Evolutionary conservation across 169 alveolate species (phyloP).

Genomic region (Theileria equi): DNA sequence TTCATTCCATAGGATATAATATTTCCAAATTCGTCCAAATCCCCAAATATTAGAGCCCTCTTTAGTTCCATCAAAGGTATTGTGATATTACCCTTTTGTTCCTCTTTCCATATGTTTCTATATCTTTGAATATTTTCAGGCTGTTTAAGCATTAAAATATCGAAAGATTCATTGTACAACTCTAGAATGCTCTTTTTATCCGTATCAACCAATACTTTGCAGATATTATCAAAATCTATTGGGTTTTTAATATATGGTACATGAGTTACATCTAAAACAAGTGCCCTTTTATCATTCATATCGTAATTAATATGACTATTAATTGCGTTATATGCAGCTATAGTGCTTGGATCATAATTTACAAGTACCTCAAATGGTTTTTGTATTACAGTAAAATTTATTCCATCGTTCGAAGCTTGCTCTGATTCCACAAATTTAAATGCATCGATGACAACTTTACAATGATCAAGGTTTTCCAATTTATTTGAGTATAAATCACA

Average conservation of each 20-base stretch:
- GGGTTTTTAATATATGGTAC: slow-evolving; percentile 7
- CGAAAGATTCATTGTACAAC: neutral
- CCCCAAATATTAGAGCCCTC: slow-evolving; percentile 34
- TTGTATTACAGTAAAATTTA: slow-evolving; percentile 47
- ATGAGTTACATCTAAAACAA: neutral
- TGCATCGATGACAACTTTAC: slow-evolving; percentile 13
- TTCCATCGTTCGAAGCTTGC: slow-evolving; percentile 3
- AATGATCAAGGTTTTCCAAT: slow-evolving; percentile 22
- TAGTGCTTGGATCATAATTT: neutral
- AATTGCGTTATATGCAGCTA: neutral
- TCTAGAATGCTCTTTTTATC: neutral
- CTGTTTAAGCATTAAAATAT: neutral
- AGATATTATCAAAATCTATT: neutral
- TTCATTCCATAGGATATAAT: slow-evolving; percentile 35
- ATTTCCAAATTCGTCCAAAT: slow-evolving; percentile 34
- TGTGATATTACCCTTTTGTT: slow-evolving; percentile 21
- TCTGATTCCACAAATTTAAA: slow-evolving; percentile 42
- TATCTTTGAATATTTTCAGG: neutral
- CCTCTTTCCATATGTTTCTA: slow-evolving; percentile 23
- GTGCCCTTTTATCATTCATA: neutral
- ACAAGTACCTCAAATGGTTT: slow-evolving; percentile 5
- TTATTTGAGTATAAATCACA: slow-evolving; percentile 39
- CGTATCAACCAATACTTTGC: neutral
- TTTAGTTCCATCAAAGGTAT: slow-evolving; percentile 42
- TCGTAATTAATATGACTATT: neutral